A percentile compares a stretch with the other conserved stretches of the same genome.
phyloP scores from a whole-genome alignment of 1,284 basidiomycete genomes.

The Ceratobasidium sp. region DNA sequence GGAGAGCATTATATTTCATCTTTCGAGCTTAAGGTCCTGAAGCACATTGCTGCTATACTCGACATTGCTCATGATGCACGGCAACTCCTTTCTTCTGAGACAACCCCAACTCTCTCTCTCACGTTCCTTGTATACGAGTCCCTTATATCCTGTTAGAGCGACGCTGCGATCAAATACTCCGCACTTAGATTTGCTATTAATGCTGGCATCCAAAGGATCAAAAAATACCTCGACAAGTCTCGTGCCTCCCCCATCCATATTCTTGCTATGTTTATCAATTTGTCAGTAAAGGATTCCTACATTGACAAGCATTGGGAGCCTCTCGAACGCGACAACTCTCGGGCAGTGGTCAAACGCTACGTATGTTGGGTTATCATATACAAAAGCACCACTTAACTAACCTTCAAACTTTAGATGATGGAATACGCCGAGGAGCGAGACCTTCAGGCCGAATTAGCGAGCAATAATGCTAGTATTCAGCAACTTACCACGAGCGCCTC shows the following conservation, averaged over 20 bases:
- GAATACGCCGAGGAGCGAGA: background rate
- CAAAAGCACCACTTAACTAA: background rate
- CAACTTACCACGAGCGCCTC: too few relatives aligned
- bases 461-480: too few relatives aligned
- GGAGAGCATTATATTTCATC: background rate
- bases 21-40: conserved; percentile 5
- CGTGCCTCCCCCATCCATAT: conserved; percentile 23
- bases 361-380: background rate
- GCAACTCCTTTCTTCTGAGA: conserved; percentile 32
- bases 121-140: conserved; percentile 36
- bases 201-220: conserved; percentile 2
- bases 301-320: conserved; percentile 15
- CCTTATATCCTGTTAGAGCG: conserved; percentile 13
- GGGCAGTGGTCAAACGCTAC: background rate
- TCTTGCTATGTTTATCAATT: conserved; percentile 22
- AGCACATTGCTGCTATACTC: conserved; percentile 27
- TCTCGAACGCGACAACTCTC: background rate
- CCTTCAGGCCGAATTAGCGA: background rate
- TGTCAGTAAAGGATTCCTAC: background rate
- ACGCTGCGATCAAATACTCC: background rate
- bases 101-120: conserved; percentile 41
- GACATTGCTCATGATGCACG: conserved; percentile 36
- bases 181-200: conserved; percentile 12
- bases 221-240: conserved; percentile 9
- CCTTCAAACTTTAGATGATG: background rate